Base-by-base conservation (phyloP, 495 filamentous ascomycete species). In the Penicillium odoratum region DNA sequence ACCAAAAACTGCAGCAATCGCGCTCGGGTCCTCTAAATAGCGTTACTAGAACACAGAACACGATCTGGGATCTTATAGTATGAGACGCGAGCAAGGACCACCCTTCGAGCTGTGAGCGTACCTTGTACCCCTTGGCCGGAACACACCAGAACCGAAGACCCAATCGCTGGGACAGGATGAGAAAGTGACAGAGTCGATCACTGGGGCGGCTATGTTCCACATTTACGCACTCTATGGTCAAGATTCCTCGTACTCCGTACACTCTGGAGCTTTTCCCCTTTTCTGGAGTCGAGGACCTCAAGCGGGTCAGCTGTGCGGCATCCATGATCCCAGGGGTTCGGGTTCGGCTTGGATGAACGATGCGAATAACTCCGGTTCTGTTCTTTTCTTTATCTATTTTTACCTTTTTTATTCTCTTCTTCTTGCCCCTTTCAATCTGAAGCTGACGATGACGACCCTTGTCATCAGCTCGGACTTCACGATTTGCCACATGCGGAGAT, bases 161-260 rank as follows among this genome's bases (percentile, higher is more conserved):
- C 49, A 58, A 67, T 61, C 53, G 42, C 40, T 10, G 6, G 30
- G 28, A 11, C 59, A 34, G 51, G 31, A 58, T 55, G 54, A 65
- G 62, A 33, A 61, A 63, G 55, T 63, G 57, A 59, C 50, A 59
- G 55, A 53, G 57, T 33, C 44, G 63, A 63, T 68, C 63, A 44
- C 40, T 21, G 15, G 53, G 18, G 51, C 18, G 31, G 31, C 33
- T 7, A 36, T 36, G 47, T 34, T 52, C 34, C 51, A 60, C 51
- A 55, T 40, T 57, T 13, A 49, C 42, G 15, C 54, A 42, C 62
- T 33, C 18, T 11, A 18, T 58, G 15, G 16, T 26, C 45, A 38
- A 18, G 38, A 28, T 16, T 9, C 25, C 30, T 53, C 10, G 6
- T 34, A 21, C 21, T 21, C 21, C 21, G 21, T 21, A 21, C 21